Evolutionary conservation across 2,329 filamentous ascomycete genomes (phyloP), one percentile per base, ranked within the genome.

Genomic region (Mycosphaerelloides madeirae): DNA sequence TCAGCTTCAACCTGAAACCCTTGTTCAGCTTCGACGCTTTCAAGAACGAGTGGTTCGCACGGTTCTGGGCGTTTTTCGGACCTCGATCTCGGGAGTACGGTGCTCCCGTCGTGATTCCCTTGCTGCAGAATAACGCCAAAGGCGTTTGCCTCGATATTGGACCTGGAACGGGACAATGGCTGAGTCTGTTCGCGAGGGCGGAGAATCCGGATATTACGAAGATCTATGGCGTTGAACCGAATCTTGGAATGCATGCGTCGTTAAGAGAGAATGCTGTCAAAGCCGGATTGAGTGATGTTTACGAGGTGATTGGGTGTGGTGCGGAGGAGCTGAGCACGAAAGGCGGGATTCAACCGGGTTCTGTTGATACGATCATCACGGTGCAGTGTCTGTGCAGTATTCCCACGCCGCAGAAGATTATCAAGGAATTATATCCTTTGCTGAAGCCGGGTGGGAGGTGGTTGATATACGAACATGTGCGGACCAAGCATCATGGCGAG

Each of bases 171-270:
- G 81, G 81, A 2, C 69, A 80, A 61, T 84, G 79, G 80, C 72
- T 79, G 3, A 69, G 75, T 29, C 61, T 81, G 14, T 79, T 81
- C 46, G 54, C 59, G 0, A 41, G 50, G 6, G 56, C 57, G 1
- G 49, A 56, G 2, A 64, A 64, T 19, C 45, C 50, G 9, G 43
- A 53, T 14, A 62, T 68, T 36, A 66, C 57, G 2, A 68, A 62
- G 49, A 66, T 85, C 33, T 83, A 79, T 54, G 82, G 81, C 43
- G 73, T 85, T 3, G 82, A 85, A 65, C 82, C 82, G 3, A 84
- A 83, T 58, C 43, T 60, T 0, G 71, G 68, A 29, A 75, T 78
- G 42, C 77, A 81, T 51, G 60, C 59, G 0, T 62, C 62, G 4
- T 65, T 85, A 40, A 63, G 68, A 1, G 57, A 61, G 31, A 72